Evolutionary conservation across 495 filamentous ascomycete species (phyloP).

Genomic region (Pseudomonodictys pantanalensis): DNA sequence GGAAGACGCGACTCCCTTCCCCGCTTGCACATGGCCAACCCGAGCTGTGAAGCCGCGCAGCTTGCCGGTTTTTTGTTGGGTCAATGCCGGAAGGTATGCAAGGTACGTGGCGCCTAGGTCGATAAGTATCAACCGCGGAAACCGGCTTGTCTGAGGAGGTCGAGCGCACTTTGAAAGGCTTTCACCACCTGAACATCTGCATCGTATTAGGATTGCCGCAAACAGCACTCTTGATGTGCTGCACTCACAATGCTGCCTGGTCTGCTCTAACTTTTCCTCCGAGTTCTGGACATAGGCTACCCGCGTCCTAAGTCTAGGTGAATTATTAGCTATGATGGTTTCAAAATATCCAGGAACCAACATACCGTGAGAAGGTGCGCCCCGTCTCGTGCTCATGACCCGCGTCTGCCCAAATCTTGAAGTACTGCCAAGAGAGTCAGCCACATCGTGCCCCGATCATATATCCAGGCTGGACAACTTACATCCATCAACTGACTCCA

Average conservation of each 20-base stretch:
- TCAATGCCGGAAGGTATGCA: not conserved
- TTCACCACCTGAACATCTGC: slow-evolving; percentile 71
- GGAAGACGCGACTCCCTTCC: not conserved
- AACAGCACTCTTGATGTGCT: not conserved
- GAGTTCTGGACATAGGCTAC: slow-evolving; percentile 68
- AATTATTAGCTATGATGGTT: not conserved
- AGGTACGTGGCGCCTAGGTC: slow-evolving; percentile 18
- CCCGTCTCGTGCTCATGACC: slow-evolving; percentile 66
- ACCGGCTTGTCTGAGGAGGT: slow-evolving; percentile 50
- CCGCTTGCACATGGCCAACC: not conserved
- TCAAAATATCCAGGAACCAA: not conserved
- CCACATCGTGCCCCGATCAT: not conserved
- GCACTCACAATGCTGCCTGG: slow-evolving; percentile 69
- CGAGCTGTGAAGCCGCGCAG: not conserved
- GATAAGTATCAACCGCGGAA: slow-evolving; percentile 6
- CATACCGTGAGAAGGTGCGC: slow-evolving; percentile 64
- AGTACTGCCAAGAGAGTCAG: slow-evolving; percentile 51
- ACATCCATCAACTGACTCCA: slow-evolving; percentile 25
- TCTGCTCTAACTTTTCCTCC: slow-evolving; percentile 64
- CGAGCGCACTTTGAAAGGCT: slow-evolving; percentile 76
- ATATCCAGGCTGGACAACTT: not conserved
- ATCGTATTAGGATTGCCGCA: slow-evolving; percentile 8
- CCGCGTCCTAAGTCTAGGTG: slow-evolving; percentile 66
- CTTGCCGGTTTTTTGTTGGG: not conserved
- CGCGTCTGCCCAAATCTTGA: slow-evolving; percentile 66